phyloP scores from a whole-genome alignment of 2,329 filamentous ascomycete species.

The Conoideocrella luteorostrata region DNA sequence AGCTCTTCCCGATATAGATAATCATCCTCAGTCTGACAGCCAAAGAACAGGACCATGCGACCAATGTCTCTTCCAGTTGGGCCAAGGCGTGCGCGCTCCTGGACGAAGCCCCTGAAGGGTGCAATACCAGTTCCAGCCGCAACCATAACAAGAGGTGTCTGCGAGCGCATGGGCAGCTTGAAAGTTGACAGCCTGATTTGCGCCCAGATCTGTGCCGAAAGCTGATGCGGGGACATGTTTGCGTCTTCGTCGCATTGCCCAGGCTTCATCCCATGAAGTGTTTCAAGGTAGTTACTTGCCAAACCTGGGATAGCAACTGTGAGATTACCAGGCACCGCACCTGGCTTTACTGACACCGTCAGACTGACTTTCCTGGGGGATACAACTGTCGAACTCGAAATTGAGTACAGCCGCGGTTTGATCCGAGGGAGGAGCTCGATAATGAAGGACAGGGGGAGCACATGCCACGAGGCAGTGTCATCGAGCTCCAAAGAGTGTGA shows the following conservation, averaged over 20 bases:
- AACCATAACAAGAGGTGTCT: conserved; percentile 45
- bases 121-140: conserved; percentile 44
- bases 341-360: too few relatives aligned
- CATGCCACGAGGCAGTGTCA: too few relatives aligned
- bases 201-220: not conserved
- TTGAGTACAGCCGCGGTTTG: too few relatives aligned
- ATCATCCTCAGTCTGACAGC: conserved; percentile 49
- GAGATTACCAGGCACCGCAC: conserved; percentile 11
- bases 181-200: conserved; percentile 28
- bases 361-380: too few relatives aligned
- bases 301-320: conserved; percentile 14
- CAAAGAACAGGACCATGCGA: conserved; percentile 44
- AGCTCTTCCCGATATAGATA: conserved; percentile 46
- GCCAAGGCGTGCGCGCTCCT: conserved; percentile 17
- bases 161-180: conserved; percentile 34
- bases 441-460: too few relatives aligned
- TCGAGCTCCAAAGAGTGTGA: too few relatives aligned
- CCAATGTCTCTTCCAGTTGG: conserved; percentile 16
- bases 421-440: too few relatives aligned
- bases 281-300: conserved; percentile 21
- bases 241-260: too few relatives aligned
- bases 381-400: too few relatives aligned
- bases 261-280: not conserved
- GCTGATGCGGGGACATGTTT: too few relatives aligned
- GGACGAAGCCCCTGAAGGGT: conserved; percentile 26